These are phyloP conservation scores for Neurospora sp. DNA, from an alignment of 495 filamentous ascomycete species.

Conservation along the genomic window DNA sequence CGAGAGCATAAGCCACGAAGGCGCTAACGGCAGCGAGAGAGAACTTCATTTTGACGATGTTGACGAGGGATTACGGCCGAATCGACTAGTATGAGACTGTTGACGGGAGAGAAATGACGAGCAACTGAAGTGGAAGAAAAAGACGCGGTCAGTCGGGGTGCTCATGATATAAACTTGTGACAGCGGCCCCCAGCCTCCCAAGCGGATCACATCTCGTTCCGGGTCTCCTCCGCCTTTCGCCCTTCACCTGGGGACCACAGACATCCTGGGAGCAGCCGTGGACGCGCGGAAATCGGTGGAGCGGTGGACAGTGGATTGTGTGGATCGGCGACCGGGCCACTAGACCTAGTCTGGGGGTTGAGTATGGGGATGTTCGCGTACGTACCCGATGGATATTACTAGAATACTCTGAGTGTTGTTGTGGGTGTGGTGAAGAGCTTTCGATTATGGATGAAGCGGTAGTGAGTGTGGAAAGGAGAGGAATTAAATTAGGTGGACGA, in stretches of 20 bases:
- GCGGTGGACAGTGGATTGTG: neutral
- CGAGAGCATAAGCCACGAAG: conserved; percentile 29
- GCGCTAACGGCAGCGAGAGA: conserved; percentile 22
- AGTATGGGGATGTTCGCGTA: neutral
- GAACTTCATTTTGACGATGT: conserved; percentile 36
- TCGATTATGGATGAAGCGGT: neutral
- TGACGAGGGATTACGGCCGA: neutral
- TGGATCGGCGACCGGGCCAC: neutral
- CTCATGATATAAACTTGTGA: neutral
- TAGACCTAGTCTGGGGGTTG: neutral
- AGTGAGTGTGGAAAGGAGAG: neutral
- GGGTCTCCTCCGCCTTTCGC: neutral
- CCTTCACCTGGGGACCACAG: neutral
- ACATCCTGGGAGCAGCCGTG: neutral
- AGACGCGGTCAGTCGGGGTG: neutral
- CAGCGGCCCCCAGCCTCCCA: neutral
- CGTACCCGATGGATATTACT: neutral
- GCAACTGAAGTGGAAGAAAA: neutral
- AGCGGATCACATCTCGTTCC: neutral
- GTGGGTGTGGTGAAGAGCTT: neutral
- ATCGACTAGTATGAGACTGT: neutral
- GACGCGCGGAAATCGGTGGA: neutral
- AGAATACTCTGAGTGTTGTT: neutral
- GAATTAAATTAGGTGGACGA: neutral
- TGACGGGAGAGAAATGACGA: conserved; percentile 1